These are phyloP conservation scores for Marchantia polymorpha DNA, from an alignment of 225 moss, liverwort and hornwort species.

Conservation along the genomic window DNA sequence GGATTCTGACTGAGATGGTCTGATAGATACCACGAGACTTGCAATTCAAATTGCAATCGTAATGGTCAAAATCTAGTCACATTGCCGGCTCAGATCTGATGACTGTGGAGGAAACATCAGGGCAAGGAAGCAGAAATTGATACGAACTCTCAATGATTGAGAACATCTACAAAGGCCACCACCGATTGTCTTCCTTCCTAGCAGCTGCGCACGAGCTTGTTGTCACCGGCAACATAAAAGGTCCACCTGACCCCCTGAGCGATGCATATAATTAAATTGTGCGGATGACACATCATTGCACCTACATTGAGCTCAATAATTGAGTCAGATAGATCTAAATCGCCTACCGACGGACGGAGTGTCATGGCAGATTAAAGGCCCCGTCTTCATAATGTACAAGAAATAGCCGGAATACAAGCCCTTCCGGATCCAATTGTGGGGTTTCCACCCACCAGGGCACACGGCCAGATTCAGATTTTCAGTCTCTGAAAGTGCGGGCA, in stretches of 20 bases:
- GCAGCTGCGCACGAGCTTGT: background rate
- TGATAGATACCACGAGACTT: too few relatives aligned
- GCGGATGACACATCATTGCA: background rate
- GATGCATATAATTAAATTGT: background rate
- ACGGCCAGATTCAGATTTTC: background rate
- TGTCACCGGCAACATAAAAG: background rate
- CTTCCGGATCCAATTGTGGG: slow-evolving; percentile 16
- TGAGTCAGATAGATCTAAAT: background rate
- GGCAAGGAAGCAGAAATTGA: background rate
- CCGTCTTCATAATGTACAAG: background rate
- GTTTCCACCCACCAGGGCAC: slow-evolving; percentile 25
- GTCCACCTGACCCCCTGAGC: background rate
- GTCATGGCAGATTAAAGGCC: background rate
- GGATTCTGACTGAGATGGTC: background rate
- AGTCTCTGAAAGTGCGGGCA: too few relatives aligned
- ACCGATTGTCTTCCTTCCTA: background rate
- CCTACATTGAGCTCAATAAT: slow-evolving; percentile 2
- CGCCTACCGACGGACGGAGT: background rate
- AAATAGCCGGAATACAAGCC: slow-evolving; percentile 16
- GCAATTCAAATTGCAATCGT: background rate
- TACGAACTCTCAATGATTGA: background rate
- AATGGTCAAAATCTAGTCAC: background rate
- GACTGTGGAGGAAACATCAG: background rate
- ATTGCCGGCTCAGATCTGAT: background rate
- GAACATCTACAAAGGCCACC: background rate